Conservation (phyloP, 1,284 basidiomycete species). For the Apiotrichum brassicae region DNA sequence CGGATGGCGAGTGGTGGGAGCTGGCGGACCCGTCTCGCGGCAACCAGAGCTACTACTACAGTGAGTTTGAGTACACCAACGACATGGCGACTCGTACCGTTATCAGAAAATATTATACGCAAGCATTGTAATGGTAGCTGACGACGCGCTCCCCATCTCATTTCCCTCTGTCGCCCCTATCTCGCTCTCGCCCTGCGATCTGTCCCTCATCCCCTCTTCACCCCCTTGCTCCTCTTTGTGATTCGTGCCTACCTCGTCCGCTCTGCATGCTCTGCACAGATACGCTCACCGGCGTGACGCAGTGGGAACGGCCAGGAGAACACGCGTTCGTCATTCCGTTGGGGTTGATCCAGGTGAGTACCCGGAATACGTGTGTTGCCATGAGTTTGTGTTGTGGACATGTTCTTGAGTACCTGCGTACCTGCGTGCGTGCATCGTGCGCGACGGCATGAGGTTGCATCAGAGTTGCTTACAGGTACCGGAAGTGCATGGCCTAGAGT, state of each 20-base stretch:
- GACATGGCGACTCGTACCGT: no score
- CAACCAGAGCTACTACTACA: slow-evolving; percentile 84
- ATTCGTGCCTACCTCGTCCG: neutral
- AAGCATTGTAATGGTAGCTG: no score
- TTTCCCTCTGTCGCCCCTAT: no score
- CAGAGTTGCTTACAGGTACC: no score
- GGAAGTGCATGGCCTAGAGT: no score
- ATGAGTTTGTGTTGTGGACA: no score
- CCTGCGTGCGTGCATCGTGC: no score
- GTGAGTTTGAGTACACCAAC: slow-evolving; percentile 44
- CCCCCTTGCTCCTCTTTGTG: neutral
- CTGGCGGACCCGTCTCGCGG: slow-evolving; percentile 69
- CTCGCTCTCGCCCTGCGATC: neutral
- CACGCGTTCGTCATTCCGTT: slow-evolving; percentile 80
- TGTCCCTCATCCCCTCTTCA: neutral
- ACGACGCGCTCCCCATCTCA: no score
- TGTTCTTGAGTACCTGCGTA: no score
- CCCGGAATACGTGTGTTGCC: neutral
- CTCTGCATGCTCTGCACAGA: slow-evolving; percentile 22
- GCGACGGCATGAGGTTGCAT: no score
- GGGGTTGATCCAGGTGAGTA: slow-evolving; percentile 63
- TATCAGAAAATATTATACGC: no score
- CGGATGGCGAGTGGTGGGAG: slow-evolving; percentile 93
- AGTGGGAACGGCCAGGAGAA: slow-evolving; percentile 72
- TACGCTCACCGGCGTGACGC: slow-evolving; percentile 76